Conservation (phyloP, 257 asterid genomes). For the Craterostigma plantagineum region DNA sequence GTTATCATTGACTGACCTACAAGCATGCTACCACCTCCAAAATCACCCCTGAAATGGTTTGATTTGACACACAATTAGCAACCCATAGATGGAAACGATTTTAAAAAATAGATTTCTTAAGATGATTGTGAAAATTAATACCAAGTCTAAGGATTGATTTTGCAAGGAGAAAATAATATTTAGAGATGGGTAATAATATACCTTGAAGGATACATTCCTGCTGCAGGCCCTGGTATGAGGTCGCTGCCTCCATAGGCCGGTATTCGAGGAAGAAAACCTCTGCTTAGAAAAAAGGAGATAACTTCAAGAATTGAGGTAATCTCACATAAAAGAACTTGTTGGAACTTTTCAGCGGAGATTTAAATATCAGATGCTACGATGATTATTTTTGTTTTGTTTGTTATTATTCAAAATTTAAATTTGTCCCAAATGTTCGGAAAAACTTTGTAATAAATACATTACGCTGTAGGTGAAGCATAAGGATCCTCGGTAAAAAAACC, state of each 20-base stretch:
- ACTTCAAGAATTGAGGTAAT: too few relatives aligned
- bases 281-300: slow-evolving; percentile 3
- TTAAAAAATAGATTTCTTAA: neutral
- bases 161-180: neutral
- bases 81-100: neutral
- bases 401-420: too few relatives aligned
- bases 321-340: too few relatives aligned
- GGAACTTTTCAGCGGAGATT: too few relatives aligned
- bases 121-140: too few relatives aligned
- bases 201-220: slow-evolving; percentile 74
- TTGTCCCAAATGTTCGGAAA: neutral
- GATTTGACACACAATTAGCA: too few relatives aligned
- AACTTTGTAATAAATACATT: slow-evolving; percentile 4
- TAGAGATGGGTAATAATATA: slow-evolving; percentile 3
- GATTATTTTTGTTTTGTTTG: too few relatives aligned
- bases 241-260: slow-evolving; percentile 32
- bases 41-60: slow-evolving; percentile 42
- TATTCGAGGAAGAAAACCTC: slow-evolving; percentile 38
- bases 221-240: slow-evolving; percentile 49
- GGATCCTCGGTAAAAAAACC: slow-evolving; percentile 12
- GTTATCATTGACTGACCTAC: slow-evolving; percentile 32
- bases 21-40: slow-evolving; percentile 52
- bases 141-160: neutral
- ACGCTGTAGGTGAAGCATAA: slow-evolving; percentile 21
- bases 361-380: too few relatives aligned